These are phyloP conservation scores for Ogataea minuta DNA, from an alignment of 805 yeast genomes.

Conservation along the genomic window DNA sequence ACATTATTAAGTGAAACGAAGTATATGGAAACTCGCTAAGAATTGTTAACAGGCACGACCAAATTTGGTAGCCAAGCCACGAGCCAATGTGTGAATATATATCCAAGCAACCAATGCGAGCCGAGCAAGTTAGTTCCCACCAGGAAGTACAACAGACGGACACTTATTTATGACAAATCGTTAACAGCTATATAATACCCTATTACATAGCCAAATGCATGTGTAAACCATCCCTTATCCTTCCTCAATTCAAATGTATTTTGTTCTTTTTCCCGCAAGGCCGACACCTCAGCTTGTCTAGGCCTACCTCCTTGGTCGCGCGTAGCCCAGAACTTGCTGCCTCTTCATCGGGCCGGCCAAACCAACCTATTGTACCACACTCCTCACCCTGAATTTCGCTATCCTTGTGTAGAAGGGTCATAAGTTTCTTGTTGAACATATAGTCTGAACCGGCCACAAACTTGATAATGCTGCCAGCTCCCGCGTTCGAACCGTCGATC, in stretches of 20 bases:
- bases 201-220: too few species aligned
- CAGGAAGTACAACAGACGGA: too few species aligned
- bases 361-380: slow-evolving; percentile 4
- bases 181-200: not conserved
- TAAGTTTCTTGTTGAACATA: slow-evolving; percentile 17
- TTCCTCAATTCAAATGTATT: slow-evolving; percentile 9
- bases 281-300: slow-evolving; percentile 16
- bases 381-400: not conserved
- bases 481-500: slow-evolving; percentile 5
- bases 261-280: slow-evolving; percentile 13
- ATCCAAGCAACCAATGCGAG: too few species aligned
- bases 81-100: too few species aligned
- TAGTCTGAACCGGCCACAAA: slow-evolving; percentile 20
- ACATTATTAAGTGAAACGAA: slow-evolving; percentile 10
- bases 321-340: not conserved
- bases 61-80: not conserved
- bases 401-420: slow-evolving; percentile 15
- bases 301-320: slow-evolving; percentile 4
- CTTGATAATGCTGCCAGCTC: slow-evolving; percentile 9
- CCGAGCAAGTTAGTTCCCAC: too few species aligned
- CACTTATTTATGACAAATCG: too few species aligned
- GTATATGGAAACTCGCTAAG: slow-evolving; percentile 5
- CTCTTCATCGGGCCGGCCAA: slow-evolving; percentile 1
- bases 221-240: too few species aligned
- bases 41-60: slow-evolving; percentile 7